A percentile compares a stretch with the other conserved stretches of the same genome.
phyloP scores from a whole-genome alignment of 169 alveolate genomes.

The Cryptosporidium baileyi region DNA sequence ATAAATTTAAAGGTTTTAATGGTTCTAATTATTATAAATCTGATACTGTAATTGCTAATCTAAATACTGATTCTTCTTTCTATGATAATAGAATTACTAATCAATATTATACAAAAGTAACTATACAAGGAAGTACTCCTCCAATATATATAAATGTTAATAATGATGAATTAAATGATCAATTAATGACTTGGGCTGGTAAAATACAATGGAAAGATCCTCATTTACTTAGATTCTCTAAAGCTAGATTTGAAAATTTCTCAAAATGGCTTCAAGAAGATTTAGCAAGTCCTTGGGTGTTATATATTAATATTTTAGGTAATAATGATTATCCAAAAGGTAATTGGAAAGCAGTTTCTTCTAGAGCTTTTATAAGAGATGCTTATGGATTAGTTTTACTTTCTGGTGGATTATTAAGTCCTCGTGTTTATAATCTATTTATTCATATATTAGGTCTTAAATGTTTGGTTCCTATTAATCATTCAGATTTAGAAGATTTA shows the following conservation, averaged over 20 bases:
- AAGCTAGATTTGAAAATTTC: not conserved
- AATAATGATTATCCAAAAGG: conserved; percentile 48
- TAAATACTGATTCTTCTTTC: not conserved
- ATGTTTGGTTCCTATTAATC: conserved; percentile 10
- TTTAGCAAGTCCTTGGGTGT: conserved; percentile 50
- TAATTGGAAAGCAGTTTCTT: conserved; percentile 55
- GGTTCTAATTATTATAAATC: not conserved
- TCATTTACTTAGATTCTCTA: conserved; percentile 32
- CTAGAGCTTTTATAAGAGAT: conserved; percentile 44
- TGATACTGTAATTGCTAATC: conserved; percentile 9
- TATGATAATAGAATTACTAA: not conserved
- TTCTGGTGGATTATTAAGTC: conserved; percentile 40
- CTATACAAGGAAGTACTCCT: conserved; percentile 35
- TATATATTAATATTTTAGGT: conserved; percentile 31
- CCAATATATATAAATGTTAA: conserved; percentile 23
- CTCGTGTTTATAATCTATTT: conserved; percentile 5
- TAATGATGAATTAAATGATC: not conserved
- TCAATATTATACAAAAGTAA: not conserved
- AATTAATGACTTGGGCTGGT: conserved; percentile 26
- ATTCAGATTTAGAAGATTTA: conserved; percentile 47
- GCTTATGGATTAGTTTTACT: conserved; percentile 18
- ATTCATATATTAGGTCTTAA: conserved; percentile 23
- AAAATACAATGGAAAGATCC: conserved; percentile 48
- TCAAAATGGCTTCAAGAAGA: conserved; percentile 58
- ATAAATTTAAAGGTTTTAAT: not conserved